phyloP scores from a whole-genome alignment of 345 rosid genomes.

The Citrus reticulata region DNA sequence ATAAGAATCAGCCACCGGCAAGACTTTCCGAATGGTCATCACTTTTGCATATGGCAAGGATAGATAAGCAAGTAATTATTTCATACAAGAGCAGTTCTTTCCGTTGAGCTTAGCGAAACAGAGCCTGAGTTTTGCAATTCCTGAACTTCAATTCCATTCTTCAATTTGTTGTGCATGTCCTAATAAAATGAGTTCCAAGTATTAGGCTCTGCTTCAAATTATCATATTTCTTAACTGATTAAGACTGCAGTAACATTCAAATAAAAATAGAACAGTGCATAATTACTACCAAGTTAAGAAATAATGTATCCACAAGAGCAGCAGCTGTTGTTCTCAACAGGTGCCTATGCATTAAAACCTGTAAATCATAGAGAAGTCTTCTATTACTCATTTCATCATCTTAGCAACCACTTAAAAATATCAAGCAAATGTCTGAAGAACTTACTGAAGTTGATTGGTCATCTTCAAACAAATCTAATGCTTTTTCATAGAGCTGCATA shows the following conservation, averaged over 20 bases:
- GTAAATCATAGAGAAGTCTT: constrained; percentile 24
- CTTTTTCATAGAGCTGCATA: constrained; percentile 90
- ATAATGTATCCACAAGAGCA: constrained; percentile 59
- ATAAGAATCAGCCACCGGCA: neutral
- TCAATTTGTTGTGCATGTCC: constrained; percentile 76
- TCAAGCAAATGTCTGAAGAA: constrained; percentile 16
- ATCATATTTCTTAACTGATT: constrained; percentile 9
- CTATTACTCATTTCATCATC: constrained; percentile 22
- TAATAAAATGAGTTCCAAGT: constrained; percentile 21
- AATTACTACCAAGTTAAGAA: constrained; percentile 64
- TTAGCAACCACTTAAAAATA: neutral
- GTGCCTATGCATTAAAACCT: constrained; percentile 90
- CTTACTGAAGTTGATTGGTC: constrained; percentile 87
- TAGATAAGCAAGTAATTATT: neutral
- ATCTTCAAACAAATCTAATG: constrained; percentile 85
- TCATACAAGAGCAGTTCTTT: constrained; percentile 72
- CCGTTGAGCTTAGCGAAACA: constrained; percentile 45
- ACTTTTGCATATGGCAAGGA: neutral
- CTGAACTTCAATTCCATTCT: constrained; percentile 68
- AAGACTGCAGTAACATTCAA: constrained; percentile 7
- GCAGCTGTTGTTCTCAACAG: constrained; percentile 79
- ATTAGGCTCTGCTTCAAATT: constrained; percentile 13
- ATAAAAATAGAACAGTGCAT: constrained; percentile 3
- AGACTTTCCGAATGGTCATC: neutral
- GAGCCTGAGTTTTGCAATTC: constrained; percentile 53